A percentile compares a stretch with the other conserved stretches of the same genome.
Evolutionary conservation across 2,329 filamentous ascomycete species (phyloP).

Genomic region (Pseudopithomyces chartarum): DNA sequence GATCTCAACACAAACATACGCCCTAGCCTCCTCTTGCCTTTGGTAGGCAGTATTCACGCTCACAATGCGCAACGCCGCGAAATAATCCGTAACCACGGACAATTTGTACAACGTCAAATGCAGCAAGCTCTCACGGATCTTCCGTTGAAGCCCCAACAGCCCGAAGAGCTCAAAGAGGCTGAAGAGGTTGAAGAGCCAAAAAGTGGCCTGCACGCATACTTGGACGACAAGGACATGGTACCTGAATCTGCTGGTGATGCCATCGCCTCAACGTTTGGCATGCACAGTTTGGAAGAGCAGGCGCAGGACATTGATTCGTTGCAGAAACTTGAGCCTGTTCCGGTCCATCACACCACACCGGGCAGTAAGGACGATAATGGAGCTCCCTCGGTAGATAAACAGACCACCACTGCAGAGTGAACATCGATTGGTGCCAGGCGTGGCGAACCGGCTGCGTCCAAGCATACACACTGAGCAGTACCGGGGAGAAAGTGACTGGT

Average conservation of each 20-base stretch:
- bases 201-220: neutral
- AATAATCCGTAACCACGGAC: constrained; percentile 22
- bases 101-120: neutral
- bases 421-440: too few species aligned
- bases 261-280: constrained; percentile 3
- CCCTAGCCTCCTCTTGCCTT: constrained; percentile 21
- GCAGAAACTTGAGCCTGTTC: neutral
- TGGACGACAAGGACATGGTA: neutral
- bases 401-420: too few species aligned
- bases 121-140: constrained; percentile 10
- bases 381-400: too few species aligned
- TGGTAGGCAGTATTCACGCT: constrained; percentile 28
- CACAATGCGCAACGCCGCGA: constrained; percentile 18
- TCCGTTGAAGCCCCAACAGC: constrained; percentile 22
- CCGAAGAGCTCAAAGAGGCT: neutral
- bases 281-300: constrained; percentile 3
- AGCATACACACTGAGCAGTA: too few species aligned
- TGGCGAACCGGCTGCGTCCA: too few species aligned
- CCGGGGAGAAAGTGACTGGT: too few species aligned
- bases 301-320: too few species aligned
- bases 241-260: neutral
- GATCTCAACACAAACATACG: constrained; percentile 22
- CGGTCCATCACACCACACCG: neutral
- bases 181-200: neutral
- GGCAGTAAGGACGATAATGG: too few species aligned